Base-by-base conservation (phyloP, 495 filamentous ascomycete species). In the Parathielavia hyrcaniae region DNA sequence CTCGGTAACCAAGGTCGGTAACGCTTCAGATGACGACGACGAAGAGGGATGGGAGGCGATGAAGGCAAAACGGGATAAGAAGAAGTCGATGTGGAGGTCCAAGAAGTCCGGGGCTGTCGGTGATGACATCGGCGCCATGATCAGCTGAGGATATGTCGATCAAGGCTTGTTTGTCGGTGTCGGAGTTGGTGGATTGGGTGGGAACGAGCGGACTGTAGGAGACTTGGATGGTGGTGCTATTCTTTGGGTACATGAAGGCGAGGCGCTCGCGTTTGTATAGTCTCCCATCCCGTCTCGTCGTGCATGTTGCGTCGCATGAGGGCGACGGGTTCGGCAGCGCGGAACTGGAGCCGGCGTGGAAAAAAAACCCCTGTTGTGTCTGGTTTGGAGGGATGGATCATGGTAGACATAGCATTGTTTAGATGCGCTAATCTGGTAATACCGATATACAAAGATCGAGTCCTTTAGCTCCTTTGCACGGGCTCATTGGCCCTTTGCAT, bases 41-140 rank as follows among this genome's bases (percentile, higher is more conserved):
- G 86, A 92, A 63, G 85, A 81, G 60, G 80, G 84, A 22, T 91
- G 90, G 89, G 86, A 85, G 51, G 86, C 89, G 53, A 91, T 95
- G 89, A 86, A 82, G 70, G 86, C 86, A 67, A 91, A 87, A 71
- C 79, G 88, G 48, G 88, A 90, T 55, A 84, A 87, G 71, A 92
- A 89, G 77, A 86, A 83, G 73, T 84, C 75, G 49, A 68, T 77
- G 57, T 90, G 88, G 88, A 84, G 83, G 61, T 67, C 79, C 55
- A 90, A 87, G 74, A 87, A 84, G 69, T 71, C 61, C 48, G 61
- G 83, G 69, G 71, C 61, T 48, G 61, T 74, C 30, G 69, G 71
- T 22, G 61, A 66, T 44, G 70, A 74, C 45, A 64, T 77, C 23
- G 71, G 73, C 40, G 67, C 75, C 47, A 61, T 77, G 40, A 72